A percentile compares a stretch with the other conserved stretches of the same genome.
phyloP scores from a whole-genome alignment of 2,329 filamentous ascomycete species.

The Alternaria sp. region DNA sequence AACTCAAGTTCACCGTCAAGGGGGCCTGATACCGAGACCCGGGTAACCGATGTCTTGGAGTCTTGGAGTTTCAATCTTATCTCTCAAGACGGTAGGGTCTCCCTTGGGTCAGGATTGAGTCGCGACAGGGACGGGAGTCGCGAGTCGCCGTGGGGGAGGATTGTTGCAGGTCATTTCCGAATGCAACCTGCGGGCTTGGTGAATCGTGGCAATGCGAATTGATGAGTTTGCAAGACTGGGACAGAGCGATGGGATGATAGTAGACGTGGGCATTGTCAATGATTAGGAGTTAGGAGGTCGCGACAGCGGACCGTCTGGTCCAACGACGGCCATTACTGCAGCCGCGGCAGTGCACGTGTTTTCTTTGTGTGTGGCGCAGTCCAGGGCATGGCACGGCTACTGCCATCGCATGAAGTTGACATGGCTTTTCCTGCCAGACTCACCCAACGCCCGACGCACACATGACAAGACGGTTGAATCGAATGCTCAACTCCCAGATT shows the following conservation, averaged over 20 bases:
- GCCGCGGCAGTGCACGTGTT: slow-evolving; percentile 3
- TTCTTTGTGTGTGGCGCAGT: slow-evolving; percentile 2
- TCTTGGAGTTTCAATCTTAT: slow-evolving; percentile 5
- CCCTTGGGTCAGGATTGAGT: slow-evolving; percentile 1
- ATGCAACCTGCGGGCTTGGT: slow-evolving; percentile 6
- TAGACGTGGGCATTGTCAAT: background rate
- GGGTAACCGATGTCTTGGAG: slow-evolving; percentile 9
- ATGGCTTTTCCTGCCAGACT: background rate
- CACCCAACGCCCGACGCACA: slow-evolving; percentile 1
- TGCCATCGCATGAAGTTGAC: background rate
- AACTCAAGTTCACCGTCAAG: slow-evolving; percentile 2
- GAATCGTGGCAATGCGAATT: background rate
- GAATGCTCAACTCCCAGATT: background rate
- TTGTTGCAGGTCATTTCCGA: slow-evolving; percentile 1
- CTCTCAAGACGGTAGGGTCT: slow-evolving; percentile 1
- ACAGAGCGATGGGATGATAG: background rate
- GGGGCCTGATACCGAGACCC: background rate
- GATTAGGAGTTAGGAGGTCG: background rate
- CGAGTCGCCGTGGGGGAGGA: background rate
- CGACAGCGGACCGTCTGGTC: background rate
- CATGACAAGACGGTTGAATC: slow-evolving; percentile 1
- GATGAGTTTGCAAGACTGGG: background rate
- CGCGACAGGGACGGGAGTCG: background rate
- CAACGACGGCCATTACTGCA: background rate
- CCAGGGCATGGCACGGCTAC: background rate